phyloP scores from a whole-genome alignment of 129 eudicot genomes.

The Escallonia rubra region DNA sequence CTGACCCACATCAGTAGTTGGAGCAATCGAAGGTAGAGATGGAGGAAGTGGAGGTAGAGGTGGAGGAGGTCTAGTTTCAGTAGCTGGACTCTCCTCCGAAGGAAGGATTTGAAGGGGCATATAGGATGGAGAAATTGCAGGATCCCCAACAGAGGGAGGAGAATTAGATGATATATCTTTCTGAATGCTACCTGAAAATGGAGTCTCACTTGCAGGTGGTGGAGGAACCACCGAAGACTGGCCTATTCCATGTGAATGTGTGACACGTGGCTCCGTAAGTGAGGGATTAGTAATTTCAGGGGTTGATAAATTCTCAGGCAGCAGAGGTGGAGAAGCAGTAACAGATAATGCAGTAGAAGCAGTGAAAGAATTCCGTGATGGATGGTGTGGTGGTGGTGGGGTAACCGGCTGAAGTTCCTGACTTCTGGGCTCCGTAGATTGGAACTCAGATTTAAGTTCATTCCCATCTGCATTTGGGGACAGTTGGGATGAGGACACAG shows the following conservation, averaged over 20 bases:
- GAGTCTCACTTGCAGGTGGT: slow-evolving; percentile 14
- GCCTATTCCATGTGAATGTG: slow-evolving; percentile 11
- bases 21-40: slow-evolving; percentile 13
- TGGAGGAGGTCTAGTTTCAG: slow-evolving; percentile 11
- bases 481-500: slow-evolving; percentile 12
- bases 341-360: slow-evolving; percentile 1
- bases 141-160: not conserved
- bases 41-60: slow-evolving; percentile 22
- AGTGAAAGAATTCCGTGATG: slow-evolving; percentile 4
- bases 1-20: slow-evolving; percentile 9
- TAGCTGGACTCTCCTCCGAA: not conserved
- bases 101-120: slow-evolving; percentile 5
- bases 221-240: slow-evolving; percentile 1
- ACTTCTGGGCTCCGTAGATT: not conserved
- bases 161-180: not conserved
- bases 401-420: slow-evolving; percentile 6
- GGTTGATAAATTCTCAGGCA: slow-evolving; percentile 14
- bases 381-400: slow-evolving; percentile 13
- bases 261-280: slow-evolving; percentile 1
- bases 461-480: slow-evolving; percentile 14
- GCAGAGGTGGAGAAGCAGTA: slow-evolving; percentile 15
- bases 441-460: slow-evolving; percentile 20
- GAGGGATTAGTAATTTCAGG: slow-evolving; percentile 11
- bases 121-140: slow-evolving; percentile 12
- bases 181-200: slow-evolving; percentile 1